These are phyloP conservation scores for Neurospora sp. DNA, from an alignment of 495 filamentous ascomycete genomes.

Conservation along the genomic window DNA sequence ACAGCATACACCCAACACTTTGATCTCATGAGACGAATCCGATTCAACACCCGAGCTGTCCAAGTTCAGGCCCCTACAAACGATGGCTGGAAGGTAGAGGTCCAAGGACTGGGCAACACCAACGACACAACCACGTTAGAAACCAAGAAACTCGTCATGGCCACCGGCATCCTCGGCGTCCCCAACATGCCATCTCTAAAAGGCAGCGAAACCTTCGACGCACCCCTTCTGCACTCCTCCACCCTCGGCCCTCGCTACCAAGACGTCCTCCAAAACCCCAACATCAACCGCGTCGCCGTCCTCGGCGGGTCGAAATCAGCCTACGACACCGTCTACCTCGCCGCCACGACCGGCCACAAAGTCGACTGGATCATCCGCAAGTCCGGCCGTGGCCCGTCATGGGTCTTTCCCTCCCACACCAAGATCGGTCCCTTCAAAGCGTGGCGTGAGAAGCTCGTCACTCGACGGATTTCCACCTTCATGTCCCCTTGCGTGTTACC, in stretches of 20 bases:
- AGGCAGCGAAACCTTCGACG: conserved; percentile 40
- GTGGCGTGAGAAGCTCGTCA: conserved; percentile 34
- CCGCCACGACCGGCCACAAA: conserved; percentile 46
- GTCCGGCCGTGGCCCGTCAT: conserved; percentile 57
- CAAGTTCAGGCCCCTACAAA: background rate
- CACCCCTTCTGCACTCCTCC: conserved; percentile 51
- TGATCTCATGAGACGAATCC: conserved; percentile 19
- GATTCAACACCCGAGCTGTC: conserved; percentile 17
- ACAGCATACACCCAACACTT: conserved; percentile 24
- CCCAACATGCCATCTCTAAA: conserved; percentile 38
- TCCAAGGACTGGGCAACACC: background rate
- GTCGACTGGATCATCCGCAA: conserved; percentile 66
- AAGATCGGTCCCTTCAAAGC: conserved; percentile 17
- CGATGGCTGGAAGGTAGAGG: conserved; percentile 7
- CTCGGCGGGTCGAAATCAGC: conserved; percentile 64
- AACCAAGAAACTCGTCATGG: conserved; percentile 51
- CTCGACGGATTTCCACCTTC: conserved; percentile 32
- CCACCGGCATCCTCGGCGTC: conserved; percentile 58
- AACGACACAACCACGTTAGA: background rate
- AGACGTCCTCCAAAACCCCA: conserved; percentile 9
- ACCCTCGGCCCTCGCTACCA: conserved; percentile 31
- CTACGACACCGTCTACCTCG: conserved; percentile 60
- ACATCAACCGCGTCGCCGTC: conserved; percentile 35
- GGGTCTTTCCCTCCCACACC: conserved; percentile 43
- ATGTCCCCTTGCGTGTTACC: conserved; percentile 15